Evolutionary conservation across 2,329 filamentous ascomycete species (phyloP).

Genomic region (Botrytis cinerea): DNA sequence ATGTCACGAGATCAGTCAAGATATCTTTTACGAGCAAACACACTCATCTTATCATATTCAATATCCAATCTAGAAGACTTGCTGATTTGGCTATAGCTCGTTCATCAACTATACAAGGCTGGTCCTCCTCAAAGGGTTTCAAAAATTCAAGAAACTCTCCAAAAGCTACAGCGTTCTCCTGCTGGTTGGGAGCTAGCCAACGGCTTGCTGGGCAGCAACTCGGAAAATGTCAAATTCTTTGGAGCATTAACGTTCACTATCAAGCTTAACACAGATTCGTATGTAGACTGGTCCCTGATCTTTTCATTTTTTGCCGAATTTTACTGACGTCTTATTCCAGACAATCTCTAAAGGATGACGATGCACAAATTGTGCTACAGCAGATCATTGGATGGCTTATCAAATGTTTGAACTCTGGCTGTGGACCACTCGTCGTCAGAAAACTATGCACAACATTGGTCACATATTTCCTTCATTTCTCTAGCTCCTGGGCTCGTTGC

Average conservation of each 20-base stretch:
- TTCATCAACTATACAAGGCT: constrained; percentile 54
- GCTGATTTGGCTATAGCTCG: constrained; percentile 42
- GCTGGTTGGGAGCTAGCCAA: constrained; percentile 87
- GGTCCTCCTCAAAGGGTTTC: constrained; percentile 46
- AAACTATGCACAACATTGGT: constrained; percentile 79
- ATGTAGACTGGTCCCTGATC: constrained; percentile 46
- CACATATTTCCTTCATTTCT: constrained; percentile 73
- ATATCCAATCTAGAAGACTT: not conserved
- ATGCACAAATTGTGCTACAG: constrained; percentile 59
- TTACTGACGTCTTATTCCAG: constrained; percentile 39
- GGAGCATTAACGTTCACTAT: constrained; percentile 90
- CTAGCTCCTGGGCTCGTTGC: constrained; percentile 65
- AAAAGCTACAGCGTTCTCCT: constrained; percentile 74
- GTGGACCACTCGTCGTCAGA: constrained; percentile 62
- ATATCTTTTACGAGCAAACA: not conserved
- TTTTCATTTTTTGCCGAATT: not conserved
- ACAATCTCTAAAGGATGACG: constrained; percentile 55
- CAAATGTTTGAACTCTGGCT: constrained; percentile 52
- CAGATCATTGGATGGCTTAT: constrained; percentile 66
- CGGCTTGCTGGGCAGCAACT: constrained; percentile 66
- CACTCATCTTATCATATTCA: not conserved
- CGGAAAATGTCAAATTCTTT: constrained; percentile 84
- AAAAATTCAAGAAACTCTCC: constrained; percentile 71
- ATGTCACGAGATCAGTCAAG: constrained; percentile 6
- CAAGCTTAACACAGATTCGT: constrained; percentile 92